phyloP scores from a whole-genome alignment of 805 yeast genomes.

The Candida wancherniae region DNA sequence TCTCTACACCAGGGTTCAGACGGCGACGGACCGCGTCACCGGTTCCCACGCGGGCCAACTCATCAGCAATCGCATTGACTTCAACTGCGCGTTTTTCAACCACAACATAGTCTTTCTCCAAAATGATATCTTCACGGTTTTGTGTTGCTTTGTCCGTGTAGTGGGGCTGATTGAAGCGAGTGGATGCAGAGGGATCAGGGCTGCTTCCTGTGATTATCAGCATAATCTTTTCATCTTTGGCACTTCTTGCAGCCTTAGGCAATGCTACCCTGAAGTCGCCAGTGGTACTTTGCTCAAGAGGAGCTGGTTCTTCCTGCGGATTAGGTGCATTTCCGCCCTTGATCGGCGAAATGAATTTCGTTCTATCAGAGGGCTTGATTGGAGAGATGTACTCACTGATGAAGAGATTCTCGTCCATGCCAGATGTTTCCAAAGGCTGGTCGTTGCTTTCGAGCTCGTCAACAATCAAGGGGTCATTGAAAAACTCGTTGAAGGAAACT shows the following conservation, averaged over 20 bases:
- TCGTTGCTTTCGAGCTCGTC: slow-evolving; percentile 49
- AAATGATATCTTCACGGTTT: slow-evolving; percentile 41
- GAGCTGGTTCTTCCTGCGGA: background rate
- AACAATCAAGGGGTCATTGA: slow-evolving; percentile 62
- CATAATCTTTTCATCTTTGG: slow-evolving; percentile 44
- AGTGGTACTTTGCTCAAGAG: too few relatives aligned
- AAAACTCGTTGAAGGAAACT: slow-evolving; percentile 84
- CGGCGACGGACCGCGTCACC: slow-evolving; percentile 44
- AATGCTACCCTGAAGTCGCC: slow-evolving; percentile 1
- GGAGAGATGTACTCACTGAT: slow-evolving; percentile 75
- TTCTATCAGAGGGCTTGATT: slow-evolving; percentile 23
- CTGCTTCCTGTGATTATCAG: slow-evolving; percentile 38
- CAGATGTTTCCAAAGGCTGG: slow-evolving; percentile 60
- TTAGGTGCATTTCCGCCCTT: slow-evolving; percentile 2
- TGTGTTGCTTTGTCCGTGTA: slow-evolving; percentile 11
- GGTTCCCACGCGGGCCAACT: slow-evolving; percentile 61
- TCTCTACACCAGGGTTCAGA: slow-evolving; percentile 23
- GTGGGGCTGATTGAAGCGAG: slow-evolving; percentile 22
- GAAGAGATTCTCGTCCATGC: slow-evolving; percentile 72
- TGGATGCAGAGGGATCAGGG: slow-evolving; percentile 36
- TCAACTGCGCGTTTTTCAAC: slow-evolving; percentile 94
- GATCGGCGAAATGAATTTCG: slow-evolving; percentile 18
- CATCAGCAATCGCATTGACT: slow-evolving; percentile 93
- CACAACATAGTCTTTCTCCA: slow-evolving; percentile 87
- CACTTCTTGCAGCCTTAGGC: slow-evolving; percentile 3